phyloP scores from a whole-genome alignment of 345 rosid genomes.

The Pistacia atlantica region DNA sequence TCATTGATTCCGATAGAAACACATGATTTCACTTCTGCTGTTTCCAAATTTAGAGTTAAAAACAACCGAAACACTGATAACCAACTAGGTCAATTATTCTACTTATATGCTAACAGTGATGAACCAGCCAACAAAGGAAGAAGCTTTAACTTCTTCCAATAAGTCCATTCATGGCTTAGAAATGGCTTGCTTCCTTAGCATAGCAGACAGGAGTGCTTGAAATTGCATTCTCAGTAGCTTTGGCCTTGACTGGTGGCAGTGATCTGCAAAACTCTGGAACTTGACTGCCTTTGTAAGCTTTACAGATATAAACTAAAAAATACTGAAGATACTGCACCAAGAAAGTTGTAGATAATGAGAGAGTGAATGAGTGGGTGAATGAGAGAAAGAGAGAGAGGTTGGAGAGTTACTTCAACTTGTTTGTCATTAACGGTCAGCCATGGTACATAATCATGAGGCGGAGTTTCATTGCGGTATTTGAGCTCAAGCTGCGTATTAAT shows the following conservation, averaged over 20 bases:
- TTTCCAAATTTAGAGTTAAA: no score
- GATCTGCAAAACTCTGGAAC: conserved; percentile 31
- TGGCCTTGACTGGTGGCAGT: neutral
- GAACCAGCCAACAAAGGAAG: no score
- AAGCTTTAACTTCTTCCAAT: no score
- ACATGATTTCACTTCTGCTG: no score
- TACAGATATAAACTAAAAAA: conserved; percentile 32
- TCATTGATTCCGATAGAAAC: no score
- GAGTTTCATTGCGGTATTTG: conserved; percentile 41
- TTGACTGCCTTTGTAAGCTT: conserved; percentile 32
- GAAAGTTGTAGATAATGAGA: neutral
- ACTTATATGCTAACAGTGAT: no score
- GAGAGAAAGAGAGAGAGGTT: neutral
- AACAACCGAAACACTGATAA: no score
- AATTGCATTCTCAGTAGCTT: neutral
- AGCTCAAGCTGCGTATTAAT: conserved; percentile 32
- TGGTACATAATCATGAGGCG: conserved; percentile 45
- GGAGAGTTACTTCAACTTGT: conserved; percentile 28
- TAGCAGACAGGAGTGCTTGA: conserved; percentile 23
- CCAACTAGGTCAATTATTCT: no score
- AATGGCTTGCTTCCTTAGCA: neutral
- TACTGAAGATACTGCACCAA: conserved; percentile 31
- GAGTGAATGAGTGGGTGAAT: neutral
- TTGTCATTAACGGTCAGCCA: conserved; percentile 45
- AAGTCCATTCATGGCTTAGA: no score